Evolutionary conservation across 805 yeast genomes (phyloP), one percentile per base, ranked within the genome.

Genomic region (Grigorovia transvaalensis): DNA sequence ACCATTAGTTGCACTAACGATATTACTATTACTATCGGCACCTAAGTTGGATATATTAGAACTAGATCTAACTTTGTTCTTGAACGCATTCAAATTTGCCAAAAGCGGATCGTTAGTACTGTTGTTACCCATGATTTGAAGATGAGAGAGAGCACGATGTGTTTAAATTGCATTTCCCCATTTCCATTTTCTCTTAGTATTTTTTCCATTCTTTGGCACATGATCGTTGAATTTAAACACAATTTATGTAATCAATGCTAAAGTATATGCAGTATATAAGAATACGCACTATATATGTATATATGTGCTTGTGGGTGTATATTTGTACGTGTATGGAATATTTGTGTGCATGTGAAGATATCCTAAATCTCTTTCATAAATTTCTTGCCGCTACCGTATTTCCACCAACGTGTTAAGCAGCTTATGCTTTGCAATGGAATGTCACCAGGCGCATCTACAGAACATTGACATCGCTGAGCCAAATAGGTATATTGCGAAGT

Each of bases 401-500:
- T 79, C 95, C 95, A 85, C 90, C 90, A 85, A 54, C 81, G 73
- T 35, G 79, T 72, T 46, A 85, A 64, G 67, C 95, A 85, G 59
- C 90, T 84, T 56, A 76, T 79, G 2, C 70, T 63, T 20, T 64
- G 57, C 4, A 73, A 58, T 57, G 77, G 78, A 30, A 77, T 69
- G 38, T 70, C 70, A 12, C 58, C 57, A 13, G 75, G 79, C 5
- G 72, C 71, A 0, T 64, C 44, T 2, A 78, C 75, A 56, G 78
- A 73, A 72, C 89, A 84, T 9, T 76, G 69, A 66, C 95, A 86
- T 57, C 81, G 74, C 60, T 82, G 82, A 23, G 71, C 73, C 27
- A 72, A 56, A 67, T 82, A 75, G 27, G 76, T 59, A 47, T 72
- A 74, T 40, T 69, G 53, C 43, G 82, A 74, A 17, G 72, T 68